Evolutionary conservation across 805 yeast species (phyloP), one percentile per base, ranked within the genome.

Genomic region (Monosporozyma yasuniensis): DNA sequence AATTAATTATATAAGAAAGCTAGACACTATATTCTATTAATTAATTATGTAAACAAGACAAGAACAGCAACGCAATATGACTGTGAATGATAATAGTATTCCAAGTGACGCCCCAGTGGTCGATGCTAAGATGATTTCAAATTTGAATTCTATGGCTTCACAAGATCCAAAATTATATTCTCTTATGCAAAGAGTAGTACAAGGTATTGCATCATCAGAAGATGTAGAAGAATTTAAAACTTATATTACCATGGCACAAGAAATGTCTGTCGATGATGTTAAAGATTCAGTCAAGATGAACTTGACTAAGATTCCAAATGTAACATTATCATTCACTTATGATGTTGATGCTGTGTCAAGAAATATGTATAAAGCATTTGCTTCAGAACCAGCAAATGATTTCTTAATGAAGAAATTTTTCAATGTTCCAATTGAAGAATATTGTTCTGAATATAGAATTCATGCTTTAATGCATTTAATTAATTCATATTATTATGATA

Each of bases 121-220:
- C 22, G 39, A 35, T 19, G 10, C 39, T 8, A 18, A 35, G 22
- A 87, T 90, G 85, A 87, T 90, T 55, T 80, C 84, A 5, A 86
- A 88, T 57, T 74, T 90, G 59, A 90, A 90, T 59, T 74, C 84
- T 1, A 81, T 91, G 66, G 96, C 96, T 0, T 76, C 84, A 41
- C 72, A 74, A 4, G 93, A 90, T 58, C 74, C 79, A 0, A 75
- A 80, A 4, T 66, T 90, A 47, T 84, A 81, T 54, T 68, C 76
- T 1, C 68, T 90, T 48, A 88, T 91, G 96, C 81, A 83, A 55
- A 76, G 75, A 2, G 96, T 90, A 3, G 96, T 97, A 0, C 77
- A 84, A 51, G 96, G 96, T 3, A 74, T 72, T 23, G 96, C 96
- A 0, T 65, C 81, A 0, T 77, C 79, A 6, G 81, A 76, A 6